These are phyloP conservation scores for Cardamine chenopodiifolia DNA, from an alignment of 345 rosid species.

Conservation along the genomic window DNA sequence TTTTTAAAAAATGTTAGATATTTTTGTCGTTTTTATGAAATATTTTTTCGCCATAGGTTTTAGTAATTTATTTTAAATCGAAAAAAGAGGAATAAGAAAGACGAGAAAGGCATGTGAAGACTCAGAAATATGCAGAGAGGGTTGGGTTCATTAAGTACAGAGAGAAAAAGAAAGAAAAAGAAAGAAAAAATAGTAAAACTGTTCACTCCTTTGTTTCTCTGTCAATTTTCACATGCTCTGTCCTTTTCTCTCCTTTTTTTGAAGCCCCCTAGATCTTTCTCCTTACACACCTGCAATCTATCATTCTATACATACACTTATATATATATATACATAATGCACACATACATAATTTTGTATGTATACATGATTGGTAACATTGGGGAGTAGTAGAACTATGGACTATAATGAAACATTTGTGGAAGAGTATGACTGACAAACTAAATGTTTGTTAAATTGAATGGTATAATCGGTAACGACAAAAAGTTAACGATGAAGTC, in stretches of 20 bases:
- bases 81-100: not conserved
- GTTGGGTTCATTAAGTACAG: conserved; percentile 38
- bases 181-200: conserved; percentile 19
- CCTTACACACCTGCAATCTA: conserved; percentile 44
- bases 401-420: not conserved
- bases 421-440: not conserved
- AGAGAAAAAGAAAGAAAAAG: not conserved
- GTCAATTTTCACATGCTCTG: conserved; percentile 48
- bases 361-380: not conserved
- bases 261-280: conserved; percentile 44
- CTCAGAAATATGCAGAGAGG: conserved; percentile 43
- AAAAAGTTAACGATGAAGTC: no score
- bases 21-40: conserved; percentile 11
- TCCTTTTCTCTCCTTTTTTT: conserved; percentile 39
- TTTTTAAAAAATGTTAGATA: conserved; percentile 15
- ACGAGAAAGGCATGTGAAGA: conserved; percentile 43
- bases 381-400: not conserved
- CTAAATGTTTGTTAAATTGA: not conserved
- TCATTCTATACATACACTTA: conserved; percentile 19
- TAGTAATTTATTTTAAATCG: not conserved
- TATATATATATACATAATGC: not conserved
- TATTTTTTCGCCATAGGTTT: not conserved
- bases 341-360: not conserved
- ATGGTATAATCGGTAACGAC: no score
- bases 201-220: conserved; percentile 44